Base-by-base conservation (phyloP, 1,284 basidiomycete genomes). In the Ceratobasidium sp. region DNA sequence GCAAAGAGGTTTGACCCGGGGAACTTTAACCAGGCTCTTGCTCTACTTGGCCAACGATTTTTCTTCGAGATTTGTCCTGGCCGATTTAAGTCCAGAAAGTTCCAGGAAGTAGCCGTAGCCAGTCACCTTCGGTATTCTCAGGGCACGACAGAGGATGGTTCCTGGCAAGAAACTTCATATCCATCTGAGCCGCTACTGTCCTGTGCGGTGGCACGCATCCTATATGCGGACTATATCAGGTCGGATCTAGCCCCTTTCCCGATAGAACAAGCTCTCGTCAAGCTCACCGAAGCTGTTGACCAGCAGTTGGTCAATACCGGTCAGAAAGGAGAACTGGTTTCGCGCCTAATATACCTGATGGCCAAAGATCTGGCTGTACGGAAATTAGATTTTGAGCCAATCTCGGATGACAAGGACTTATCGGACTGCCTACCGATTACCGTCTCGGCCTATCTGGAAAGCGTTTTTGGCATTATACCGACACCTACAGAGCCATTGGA, bases 21-120 rank as follows among this genome's bases (percentile, higher is more conserved):
- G 1, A 50, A 64, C 23, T 50, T 1, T 16, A 8, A 32, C 18
- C 46, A 23, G 14, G 61, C 45, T 12, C 46, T 64, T 39, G 46
- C 61, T 23, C 30, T 64, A n/a, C n/a, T 64, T 14, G 61, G 61
- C 30, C 61, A 64, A 30, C 46, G 46, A 23, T 64, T 64, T 52
- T n/a, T 26, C 30, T n/a, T 64, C n/a, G 16, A 36, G 5, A 10
- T 52, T 30, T 39, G 61, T 21, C 26, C 39, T 34, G 61, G 61
- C 9, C 28, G 30, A 3, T 30, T n/a, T 14, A 30, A 30, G 10
- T 43, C 45, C 18, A 26, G 30, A 9, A 1, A 48, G 28, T 46
- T 50, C n/a, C n/a, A 21, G 30, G n/a, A 45, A 45, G 30, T n/a
- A 28, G 23, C 46, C n/a, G 61, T 64, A 18, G 32, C 43, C 2